Conservation (phyloP, 306 rosid genomes). For the Astragalus membranaceus region DNA sequence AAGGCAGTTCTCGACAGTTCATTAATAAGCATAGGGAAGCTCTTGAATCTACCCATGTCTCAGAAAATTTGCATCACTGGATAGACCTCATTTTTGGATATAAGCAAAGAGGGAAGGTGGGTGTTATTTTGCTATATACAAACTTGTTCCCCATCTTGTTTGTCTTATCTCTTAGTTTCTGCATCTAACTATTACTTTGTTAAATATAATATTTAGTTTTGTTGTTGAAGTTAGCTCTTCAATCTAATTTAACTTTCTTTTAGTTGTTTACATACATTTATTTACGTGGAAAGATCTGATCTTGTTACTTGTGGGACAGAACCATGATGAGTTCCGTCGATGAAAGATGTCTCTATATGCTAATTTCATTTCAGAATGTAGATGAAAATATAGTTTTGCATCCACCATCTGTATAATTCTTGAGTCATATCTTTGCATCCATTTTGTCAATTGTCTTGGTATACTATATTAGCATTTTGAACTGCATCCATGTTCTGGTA, state of each 20-base stretch:
- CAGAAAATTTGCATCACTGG: slow-evolving; percentile 97
- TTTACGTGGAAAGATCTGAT: slow-evolving; percentile 2
- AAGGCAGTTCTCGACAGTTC: slow-evolving; percentile 89
- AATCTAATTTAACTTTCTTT: background rate
- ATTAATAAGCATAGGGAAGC: slow-evolving; percentile 98
- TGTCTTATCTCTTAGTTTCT: slow-evolving; percentile 14
- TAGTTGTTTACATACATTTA: background rate
- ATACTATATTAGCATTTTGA: background rate
- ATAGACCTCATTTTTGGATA: slow-evolving; percentile 96
- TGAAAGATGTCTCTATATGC: slow-evolving; percentile 8
- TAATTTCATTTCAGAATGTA: background rate
- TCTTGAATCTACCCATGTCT: slow-evolving; percentile 86
- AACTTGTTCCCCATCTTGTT: background rate
- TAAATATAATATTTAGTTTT: background rate
- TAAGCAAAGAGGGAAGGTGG: slow-evolving; percentile 99
- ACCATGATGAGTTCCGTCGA: background rate
- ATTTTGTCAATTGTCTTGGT: background rate
- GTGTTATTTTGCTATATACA: slow-evolving; percentile 30
- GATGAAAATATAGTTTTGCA: background rate
- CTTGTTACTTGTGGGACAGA: background rate
- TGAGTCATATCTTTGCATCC: background rate
- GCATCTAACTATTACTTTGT: background rate
- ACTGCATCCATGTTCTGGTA: background rate
- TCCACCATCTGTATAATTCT: slow-evolving; percentile 8
- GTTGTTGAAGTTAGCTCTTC: background rate